Conservation (phyloP, 805 yeast genomes). For the Yarrowia sp. region DNA sequence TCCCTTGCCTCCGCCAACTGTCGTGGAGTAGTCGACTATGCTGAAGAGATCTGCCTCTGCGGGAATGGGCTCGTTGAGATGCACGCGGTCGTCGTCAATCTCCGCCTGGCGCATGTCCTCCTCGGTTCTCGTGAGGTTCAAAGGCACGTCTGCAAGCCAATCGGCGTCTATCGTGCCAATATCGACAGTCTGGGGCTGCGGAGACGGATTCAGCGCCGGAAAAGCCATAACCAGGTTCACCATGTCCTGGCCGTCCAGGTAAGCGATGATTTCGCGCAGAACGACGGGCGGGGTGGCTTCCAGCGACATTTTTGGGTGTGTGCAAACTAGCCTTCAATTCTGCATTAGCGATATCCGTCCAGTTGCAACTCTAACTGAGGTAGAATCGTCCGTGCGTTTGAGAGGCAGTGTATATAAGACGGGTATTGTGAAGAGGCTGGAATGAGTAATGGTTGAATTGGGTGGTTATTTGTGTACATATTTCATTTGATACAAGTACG, state of each 20-base stretch:
- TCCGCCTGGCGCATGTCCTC: background rate
- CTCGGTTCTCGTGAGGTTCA: background rate
- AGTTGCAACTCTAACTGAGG: background rate
- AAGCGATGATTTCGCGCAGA: background rate
- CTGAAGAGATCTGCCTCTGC: background rate
- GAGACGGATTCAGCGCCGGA: background rate
- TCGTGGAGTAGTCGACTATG: background rate
- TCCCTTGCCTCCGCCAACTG: background rate
- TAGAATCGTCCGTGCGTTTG: background rate
- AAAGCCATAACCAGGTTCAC: constrained; percentile 9
- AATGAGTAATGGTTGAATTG: too few relatives aligned
- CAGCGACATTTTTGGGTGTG: background rate
- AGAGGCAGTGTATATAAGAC: background rate
- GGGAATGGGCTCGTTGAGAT: background rate
- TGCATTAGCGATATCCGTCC: background rate
- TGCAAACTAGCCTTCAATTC: background rate
- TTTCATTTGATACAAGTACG: too few relatives aligned
- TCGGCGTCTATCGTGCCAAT: background rate
- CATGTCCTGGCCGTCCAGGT: constrained; percentile 13
- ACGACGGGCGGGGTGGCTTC: background rate
- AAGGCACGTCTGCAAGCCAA: background rate
- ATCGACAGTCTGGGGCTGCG: background rate
- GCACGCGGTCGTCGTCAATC: background rate
- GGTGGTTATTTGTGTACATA: too few relatives aligned
- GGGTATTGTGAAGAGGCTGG: too few relatives aligned